Evolutionary conservation across 2,329 filamentous ascomycete species (phyloP).

Genomic region (Hypoxylon sp.): DNA sequence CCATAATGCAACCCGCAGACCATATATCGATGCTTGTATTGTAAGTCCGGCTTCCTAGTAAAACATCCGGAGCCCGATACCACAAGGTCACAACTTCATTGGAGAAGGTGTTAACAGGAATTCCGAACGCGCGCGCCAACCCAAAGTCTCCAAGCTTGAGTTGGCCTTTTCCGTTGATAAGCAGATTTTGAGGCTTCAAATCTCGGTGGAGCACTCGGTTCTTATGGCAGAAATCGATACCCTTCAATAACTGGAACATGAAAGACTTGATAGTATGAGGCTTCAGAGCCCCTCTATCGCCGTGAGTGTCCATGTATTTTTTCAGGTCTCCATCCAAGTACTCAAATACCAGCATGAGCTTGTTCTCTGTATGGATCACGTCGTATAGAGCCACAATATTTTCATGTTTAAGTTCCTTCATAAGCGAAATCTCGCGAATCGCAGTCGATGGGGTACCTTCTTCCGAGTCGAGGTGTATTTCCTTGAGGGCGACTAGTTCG

Average conservation of each 20-base stretch:
- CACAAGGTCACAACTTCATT: constrained; percentile 98
- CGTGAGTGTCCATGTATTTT: constrained; percentile 97
- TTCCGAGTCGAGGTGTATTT: constrained; percentile 98
- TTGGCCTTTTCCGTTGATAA: constrained; percentile 92
- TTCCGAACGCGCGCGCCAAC: constrained; percentile 93
- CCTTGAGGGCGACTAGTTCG: constrained; percentile 95
- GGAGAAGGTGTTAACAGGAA: constrained; percentile 97
- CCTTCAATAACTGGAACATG: constrained; percentile 97
- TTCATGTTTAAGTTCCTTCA: constrained; percentile 99
- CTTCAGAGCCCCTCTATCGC: constrained; percentile 90
- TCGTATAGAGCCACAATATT: constrained; percentile 98
- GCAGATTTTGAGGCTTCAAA: constrained; percentile 94
- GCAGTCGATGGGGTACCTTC: constrained; percentile 97
- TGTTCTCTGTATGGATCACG: constrained; percentile 99
- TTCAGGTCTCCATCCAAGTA: constrained; percentile 99
- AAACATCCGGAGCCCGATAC: constrained; percentile 96
- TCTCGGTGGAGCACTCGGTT: constrained; percentile 97
- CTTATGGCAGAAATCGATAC: constrained; percentile 98
- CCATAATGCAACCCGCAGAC: constrained; percentile 99
- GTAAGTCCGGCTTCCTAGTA: constrained; percentile 94
- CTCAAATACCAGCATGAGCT: constrained; percentile 99
- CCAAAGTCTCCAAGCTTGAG: constrained; percentile 96
- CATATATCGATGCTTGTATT: constrained; percentile 99
- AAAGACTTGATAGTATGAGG: constrained; percentile 96
- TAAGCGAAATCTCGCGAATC: constrained; percentile 97